A percentile compares a stretch with the other conserved stretches of the same genome.
Evolutionary conservation across 1,284 basidiomycete genomes (phyloP).

Genomic region (Pseudozyma hubeiensis): DNA sequence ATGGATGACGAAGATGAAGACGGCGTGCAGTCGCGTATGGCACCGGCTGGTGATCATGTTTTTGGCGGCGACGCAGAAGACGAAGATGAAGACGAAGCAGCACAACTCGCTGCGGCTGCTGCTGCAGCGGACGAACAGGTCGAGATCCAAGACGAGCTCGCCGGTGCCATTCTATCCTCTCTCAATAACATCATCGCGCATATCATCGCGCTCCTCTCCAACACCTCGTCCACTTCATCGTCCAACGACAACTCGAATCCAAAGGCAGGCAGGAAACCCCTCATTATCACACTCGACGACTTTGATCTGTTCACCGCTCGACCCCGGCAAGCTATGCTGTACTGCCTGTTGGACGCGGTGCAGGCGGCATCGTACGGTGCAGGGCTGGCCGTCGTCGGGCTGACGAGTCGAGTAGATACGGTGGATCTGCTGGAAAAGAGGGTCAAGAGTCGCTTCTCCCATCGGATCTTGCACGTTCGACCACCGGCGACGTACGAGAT

Average conservation of each 20-base stretch:
- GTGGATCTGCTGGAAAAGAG: constrained; percentile 65
- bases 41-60: constrained; percentile 20
- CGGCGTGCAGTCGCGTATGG: background rate
- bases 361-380: constrained; percentile 63
- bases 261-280: constrained; percentile 33
- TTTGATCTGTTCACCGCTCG: constrained; percentile 63
- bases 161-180: constrained; percentile 36
- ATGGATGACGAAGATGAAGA: constrained; percentile 18
- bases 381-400: constrained; percentile 60
- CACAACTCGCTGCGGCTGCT: background rate
- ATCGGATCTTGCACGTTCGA: constrained; percentile 60
- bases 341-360: constrained; percentile 66
- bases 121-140: constrained; percentile 23
- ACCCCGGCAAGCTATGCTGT: constrained; percentile 64
- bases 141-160: constrained; percentile 42
- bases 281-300: constrained; percentile 61
- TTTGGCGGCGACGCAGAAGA: constrained; percentile 39
- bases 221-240: constrained; percentile 11
- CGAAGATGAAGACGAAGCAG: constrained; percentile 16
- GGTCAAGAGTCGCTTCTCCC: constrained; percentile 66
- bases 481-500: constrained; percentile 37
- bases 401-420: constrained; percentile 60
- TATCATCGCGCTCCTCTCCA: constrained; percentile 62
- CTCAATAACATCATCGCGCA: constrained; percentile 54
- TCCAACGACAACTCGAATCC: background rate